Evolutionary conservation across 1,139 yeast genomes (phyloP), one percentile per base, ranked within the genome.

Genomic region (Candida frijolesensis): DNA sequence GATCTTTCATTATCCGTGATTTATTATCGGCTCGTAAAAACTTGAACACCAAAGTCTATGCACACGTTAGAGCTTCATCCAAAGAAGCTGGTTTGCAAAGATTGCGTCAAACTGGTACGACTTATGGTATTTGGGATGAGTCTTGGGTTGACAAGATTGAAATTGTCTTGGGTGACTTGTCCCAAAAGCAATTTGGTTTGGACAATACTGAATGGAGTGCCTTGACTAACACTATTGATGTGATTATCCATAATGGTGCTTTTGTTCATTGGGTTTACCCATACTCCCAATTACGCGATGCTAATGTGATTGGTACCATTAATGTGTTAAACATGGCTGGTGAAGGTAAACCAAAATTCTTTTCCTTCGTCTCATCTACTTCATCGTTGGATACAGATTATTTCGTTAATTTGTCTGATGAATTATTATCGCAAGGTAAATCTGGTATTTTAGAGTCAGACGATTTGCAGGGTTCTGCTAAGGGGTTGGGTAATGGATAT

Each of bases 181-280:
- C 94, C 10, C 70, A 80, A 58, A 74, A 79, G 32, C 78, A 87
- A 45, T 87, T 94, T 65, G 99, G 97, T 0, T 66, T 89, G 52
- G 61, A 70, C n/a, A 76, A 78, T 29, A 62, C 61, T 1, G 72
- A 73, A 38, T 94, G 96, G 96, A 49, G 59, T 1, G 47, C 64
- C 5, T 77, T 95, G 54, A 70, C 84, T 4, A 69, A 79, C 12
- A 70, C 75, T 1, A 76, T 92, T 52, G 99, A 95, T 67, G 86
- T 87, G 4, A 84, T 95, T 47, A 82, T 95, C 55, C 99, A 95
- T 69, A 95, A 95, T 62, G 99, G 98, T 72, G 99, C 99, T 4
- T 78, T 92, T 55, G 99, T 95, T 41, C 99, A 95, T 69, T 95
- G 99, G 99, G 97, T 92, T 2, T 94, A 89, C 66, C 99, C 98